Evolutionary conservation across 2,329 filamentous ascomycete genomes (phyloP).

Genomic region (Sarocladium strictum): DNA sequence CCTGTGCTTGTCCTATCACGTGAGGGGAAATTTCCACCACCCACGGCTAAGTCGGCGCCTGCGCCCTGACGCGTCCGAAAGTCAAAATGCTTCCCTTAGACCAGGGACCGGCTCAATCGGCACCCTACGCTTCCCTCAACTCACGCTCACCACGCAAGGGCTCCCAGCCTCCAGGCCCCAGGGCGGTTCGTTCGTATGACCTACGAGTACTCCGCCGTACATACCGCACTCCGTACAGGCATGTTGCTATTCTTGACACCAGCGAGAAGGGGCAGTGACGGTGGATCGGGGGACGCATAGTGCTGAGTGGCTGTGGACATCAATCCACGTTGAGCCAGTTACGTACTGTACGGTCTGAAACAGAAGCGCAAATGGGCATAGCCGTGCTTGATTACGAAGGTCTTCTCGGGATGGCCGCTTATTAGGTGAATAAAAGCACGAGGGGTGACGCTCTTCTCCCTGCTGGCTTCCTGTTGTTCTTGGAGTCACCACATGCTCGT

Average conservation of each 20-base stretch:
- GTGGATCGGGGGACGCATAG: background rate
- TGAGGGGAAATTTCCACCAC: too few species aligned
- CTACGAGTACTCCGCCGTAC: too few species aligned
- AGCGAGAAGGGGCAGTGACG: too few species aligned
- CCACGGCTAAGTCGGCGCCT: conserved; percentile 1
- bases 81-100: background rate
- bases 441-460: background rate
- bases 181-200: background rate
- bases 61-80: background rate
- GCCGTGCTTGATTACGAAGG: background rate
- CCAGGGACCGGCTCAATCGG: background rate
- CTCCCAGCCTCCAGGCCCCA: too few species aligned
- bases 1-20: too few species aligned
- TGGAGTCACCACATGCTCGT: background rate
- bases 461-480: background rate
- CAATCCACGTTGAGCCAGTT: background rate
- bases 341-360: background rate
- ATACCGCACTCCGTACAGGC: background rate
- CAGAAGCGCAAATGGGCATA: background rate
- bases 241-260: background rate
- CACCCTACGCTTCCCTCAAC: background rate
- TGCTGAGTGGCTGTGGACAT: background rate
- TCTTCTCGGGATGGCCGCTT: background rate
- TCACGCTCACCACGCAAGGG: too few species aligned
- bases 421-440: background rate